Percentiles rank a stretch among this genome's conserved stretches.
These are phyloP conservation scores for Alternaria conjuncta DNA, from an alignment of 2,329 filamentous ascomycete genomes.

Conservation along the genomic window DNA sequence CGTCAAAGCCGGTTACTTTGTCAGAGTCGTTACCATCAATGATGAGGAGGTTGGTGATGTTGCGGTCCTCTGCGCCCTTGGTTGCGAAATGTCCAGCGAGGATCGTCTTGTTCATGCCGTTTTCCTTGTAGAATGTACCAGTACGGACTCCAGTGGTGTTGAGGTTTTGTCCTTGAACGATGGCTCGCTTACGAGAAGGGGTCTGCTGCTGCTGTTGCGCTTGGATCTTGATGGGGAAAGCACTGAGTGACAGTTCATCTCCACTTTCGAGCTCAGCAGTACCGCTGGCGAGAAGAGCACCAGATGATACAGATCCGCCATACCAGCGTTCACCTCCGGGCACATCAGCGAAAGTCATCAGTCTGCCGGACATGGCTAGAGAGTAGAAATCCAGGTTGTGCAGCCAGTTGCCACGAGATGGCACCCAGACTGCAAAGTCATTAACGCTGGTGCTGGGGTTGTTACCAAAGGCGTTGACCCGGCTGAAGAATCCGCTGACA, in stretches of 20 bases:
- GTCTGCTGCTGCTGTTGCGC: constrained; percentile 35
- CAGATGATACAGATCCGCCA: constrained; percentile 81
- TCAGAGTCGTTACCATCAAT: constrained; percentile 76
- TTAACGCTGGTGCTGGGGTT: constrained; percentile 67
- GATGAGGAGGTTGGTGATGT: constrained; percentile 80
- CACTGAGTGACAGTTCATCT: constrained; percentile 46
- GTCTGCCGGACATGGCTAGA: constrained; percentile 72
- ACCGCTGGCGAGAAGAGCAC: constrained; percentile 74
- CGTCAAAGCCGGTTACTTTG: constrained; percentile 71
- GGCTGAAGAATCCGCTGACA: constrained; percentile 79
- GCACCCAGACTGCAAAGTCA: constrained; percentile 92
- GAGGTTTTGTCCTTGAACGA: constrained; percentile 51
- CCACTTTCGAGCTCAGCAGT: constrained; percentile 67
- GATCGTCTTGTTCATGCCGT: constrained; percentile 79
- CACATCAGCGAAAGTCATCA: constrained; percentile 74
- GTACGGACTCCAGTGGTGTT: constrained; percentile 73
- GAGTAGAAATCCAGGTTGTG: constrained; percentile 72
- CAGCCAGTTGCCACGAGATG: constrained; percentile 84
- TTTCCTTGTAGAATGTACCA: constrained; percentile 76
- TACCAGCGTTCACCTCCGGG: constrained; percentile 69
- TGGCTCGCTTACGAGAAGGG: constrained; percentile 50
- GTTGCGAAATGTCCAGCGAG: constrained; percentile 87
- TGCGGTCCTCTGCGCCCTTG: constrained; percentile 69
- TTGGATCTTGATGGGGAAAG: constrained; percentile 51
- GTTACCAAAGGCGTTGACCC: constrained; percentile 71